These are phyloP conservation scores for Botryotinia convoluta DNA, from an alignment of 2,329 filamentous ascomycete genomes.

Conservation along the genomic window DNA sequence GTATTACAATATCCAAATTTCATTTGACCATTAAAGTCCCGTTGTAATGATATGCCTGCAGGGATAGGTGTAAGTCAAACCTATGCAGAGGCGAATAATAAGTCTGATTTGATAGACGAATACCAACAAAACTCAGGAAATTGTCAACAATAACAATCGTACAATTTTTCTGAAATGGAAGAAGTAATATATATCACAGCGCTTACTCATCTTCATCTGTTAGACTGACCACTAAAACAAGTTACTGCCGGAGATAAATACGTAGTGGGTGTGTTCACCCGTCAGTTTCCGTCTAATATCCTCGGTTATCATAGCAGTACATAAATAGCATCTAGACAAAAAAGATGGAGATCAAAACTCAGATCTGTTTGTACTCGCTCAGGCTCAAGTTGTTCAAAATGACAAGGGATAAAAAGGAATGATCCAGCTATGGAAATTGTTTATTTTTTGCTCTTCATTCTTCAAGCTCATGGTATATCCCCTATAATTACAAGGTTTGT, in stretches of 20 bases:
- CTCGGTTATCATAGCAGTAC: not conserved
- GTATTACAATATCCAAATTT: not conserved
- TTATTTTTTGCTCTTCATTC: not conserved
- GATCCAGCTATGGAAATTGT: not conserved
- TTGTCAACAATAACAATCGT: not conserved
- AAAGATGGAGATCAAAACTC: not conserved
- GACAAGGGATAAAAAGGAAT: not conserved
- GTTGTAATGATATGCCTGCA: not conserved
- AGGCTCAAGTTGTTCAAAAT: not conserved
- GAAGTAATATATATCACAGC: not conserved
- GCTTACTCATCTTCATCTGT: not conserved
- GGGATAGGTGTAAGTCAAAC: not conserved
- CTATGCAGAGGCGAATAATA: not conserved
- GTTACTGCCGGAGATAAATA: not conserved
- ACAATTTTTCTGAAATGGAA: not conserved
- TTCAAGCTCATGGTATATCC: constrained; percentile 20
- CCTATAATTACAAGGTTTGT: constrained; percentile 12
- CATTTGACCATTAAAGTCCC: not conserved
- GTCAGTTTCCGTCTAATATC: not conserved
- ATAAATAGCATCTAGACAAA: not conserved
- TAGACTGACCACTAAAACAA: not conserved
- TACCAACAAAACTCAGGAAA: not conserved
- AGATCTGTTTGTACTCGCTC: not conserved
- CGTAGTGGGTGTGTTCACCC: not conserved
- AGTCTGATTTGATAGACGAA: not conserved